Conservation (phyloP, 176 grass and related monocot species). For the Aechmea fasciata region DNA sequence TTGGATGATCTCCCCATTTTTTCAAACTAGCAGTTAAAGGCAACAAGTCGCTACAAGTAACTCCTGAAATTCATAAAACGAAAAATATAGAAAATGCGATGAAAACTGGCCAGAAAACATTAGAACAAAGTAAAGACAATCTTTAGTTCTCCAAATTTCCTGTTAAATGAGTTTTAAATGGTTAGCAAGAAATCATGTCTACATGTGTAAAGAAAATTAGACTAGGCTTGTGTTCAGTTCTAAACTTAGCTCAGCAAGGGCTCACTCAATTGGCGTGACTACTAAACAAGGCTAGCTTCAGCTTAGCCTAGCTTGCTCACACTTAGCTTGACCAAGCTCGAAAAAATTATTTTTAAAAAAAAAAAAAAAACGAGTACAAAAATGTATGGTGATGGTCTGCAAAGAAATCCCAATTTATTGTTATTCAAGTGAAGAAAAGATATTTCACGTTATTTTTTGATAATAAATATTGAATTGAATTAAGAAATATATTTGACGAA, state of each 20-base stretch:
- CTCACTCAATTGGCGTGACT: neutral
- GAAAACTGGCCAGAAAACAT: constrained; percentile 1
- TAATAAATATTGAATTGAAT: neutral
- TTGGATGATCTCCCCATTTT: constrained; percentile 22
- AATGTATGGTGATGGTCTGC: neutral
- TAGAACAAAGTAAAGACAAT: neutral
- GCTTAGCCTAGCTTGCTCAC: no score
- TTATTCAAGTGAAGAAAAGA: neutral
- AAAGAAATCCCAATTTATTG: neutral
- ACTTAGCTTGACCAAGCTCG: no score
- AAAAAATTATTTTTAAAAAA: no score
- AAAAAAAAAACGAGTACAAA: no score
- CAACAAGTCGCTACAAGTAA: constrained; percentile 18
- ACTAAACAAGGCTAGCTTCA: no score
- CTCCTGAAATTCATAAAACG: constrained; percentile 34
- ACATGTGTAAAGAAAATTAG: no score
- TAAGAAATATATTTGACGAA: neutral
- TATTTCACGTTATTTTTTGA: neutral
- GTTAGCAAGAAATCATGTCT: neutral
- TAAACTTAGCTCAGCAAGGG: neutral
- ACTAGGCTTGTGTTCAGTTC: neutral
- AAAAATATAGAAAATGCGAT: constrained; percentile 11
- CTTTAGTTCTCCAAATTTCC: neutral
- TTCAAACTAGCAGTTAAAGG: constrained; percentile 22
- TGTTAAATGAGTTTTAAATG: neutral